Base-by-base conservation (phyloP, 192 early-diverging fungal species). In the Mortierella antarctica region DNA sequence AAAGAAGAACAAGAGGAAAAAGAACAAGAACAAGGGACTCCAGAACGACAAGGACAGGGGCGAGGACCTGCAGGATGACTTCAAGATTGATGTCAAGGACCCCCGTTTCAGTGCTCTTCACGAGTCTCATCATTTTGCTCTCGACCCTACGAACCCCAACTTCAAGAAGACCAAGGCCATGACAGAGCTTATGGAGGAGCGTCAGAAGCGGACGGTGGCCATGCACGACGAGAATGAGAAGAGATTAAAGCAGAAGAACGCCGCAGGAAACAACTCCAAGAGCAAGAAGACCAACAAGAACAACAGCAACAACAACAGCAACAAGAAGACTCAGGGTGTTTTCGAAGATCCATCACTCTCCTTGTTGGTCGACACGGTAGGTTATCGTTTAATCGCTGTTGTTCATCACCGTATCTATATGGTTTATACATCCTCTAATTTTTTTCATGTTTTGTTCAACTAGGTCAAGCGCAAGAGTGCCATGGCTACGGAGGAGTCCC, bases 61-160 rank as follows among this genome's bases (percentile, higher is more conserved):
- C 40, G 89, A 83, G 47, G 82, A 81, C 21, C 78, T 85, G 6
- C 88, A 93, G 76, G 96, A 98, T 54, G 90, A 91, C 64, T 99
- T 99, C 79, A 89, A 94, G 67, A 91, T 99, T 52, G 85, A 99
- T 74, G 89, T 93, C 6, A 76, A 70, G 47, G 97, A 99, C 83
- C 89, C 95, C 58, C 91, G 97, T 65, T 99, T 99, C 75, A 78
- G 88, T 18, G 91, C 93, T 0, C 47, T 97, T 76, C 86, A 91
- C 45, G 91, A 95, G 6, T 92, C 90, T 11, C 92, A 96, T 81
- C 91, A 94, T 62, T 97, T 97, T 83, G 95, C 95, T 39, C 94
- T 99, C 55, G 97, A 99, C 76, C 95, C 96, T 17, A 96, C 95
- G 48, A 97, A 95, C 84, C 94, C 97, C 62, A 92, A 88, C 53